Evolutionary conservation across 768 basidiomycete genomes (phyloP).

Genomic region (Tulasnella sp.): DNA sequence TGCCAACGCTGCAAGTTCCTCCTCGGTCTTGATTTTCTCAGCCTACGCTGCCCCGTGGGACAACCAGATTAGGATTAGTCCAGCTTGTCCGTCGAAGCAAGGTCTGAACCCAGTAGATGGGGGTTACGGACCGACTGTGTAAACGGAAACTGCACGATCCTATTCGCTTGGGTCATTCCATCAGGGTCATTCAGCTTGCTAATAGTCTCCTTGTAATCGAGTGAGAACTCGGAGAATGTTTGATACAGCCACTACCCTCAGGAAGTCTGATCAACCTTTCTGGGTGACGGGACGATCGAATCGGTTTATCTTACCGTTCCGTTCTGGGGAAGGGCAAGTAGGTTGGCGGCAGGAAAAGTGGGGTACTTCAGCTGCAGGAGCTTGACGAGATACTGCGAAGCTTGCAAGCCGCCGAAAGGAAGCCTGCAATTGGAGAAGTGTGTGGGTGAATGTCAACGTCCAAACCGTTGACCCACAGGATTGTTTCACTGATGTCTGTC

Average conservation of each 20-base stretch:
- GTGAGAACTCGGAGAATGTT: constrained; percentile 45
- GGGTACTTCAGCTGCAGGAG: constrained; percentile 94
- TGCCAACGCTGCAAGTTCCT: constrained; percentile 64
- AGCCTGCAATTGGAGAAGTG: constrained; percentile 44
- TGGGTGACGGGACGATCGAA: background rate
- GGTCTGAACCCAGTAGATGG: background rate
- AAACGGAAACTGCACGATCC: constrained; percentile 84
- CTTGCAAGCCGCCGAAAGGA: constrained; percentile 86
- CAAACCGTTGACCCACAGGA: background rate
- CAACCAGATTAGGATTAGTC: background rate
- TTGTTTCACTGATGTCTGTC: background rate
- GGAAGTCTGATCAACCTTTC: background rate
- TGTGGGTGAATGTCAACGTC: background rate
- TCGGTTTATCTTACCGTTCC: background rate
- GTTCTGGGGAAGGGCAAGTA: constrained; percentile 3
- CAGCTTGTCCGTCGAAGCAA: background rate
- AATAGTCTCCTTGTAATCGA: constrained; percentile 56
- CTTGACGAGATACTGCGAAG: constrained; percentile 85
- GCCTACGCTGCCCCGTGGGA: background rate
- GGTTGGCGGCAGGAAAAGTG: constrained; percentile 54
- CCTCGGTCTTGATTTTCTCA: constrained; percentile 78
- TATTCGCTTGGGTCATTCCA: constrained; percentile 49
- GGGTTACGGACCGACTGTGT: constrained; percentile 27
- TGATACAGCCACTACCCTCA: constrained; percentile 73
- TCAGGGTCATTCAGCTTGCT: constrained; percentile 54